Percentiles rank a stretch among this genome's conserved stretches.
Evolutionary conservation across 345 rosid species (phyloP).

Genomic region (Citropsis articulata): DNA sequence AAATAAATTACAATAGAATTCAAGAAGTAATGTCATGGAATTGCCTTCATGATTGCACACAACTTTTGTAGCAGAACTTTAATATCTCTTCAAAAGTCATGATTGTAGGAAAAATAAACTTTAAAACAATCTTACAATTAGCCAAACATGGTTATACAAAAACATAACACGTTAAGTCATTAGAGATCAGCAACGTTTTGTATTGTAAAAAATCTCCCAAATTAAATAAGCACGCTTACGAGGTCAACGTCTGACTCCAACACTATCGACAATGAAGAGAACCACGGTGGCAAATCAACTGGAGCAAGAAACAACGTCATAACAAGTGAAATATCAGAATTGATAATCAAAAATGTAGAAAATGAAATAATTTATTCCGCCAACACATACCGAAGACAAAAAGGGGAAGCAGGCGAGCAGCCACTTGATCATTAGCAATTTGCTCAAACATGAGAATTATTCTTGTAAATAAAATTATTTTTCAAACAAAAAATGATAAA

Average conservation of each 20-base stretch:
- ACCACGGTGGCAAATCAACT: conserved; percentile 96
- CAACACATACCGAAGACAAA: not conserved
- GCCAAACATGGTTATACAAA: not conserved
- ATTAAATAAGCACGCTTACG: conserved; percentile 49
- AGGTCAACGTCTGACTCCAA: conserved; percentile 76
- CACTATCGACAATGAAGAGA: conserved; percentile 70
- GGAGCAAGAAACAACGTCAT: conserved; percentile 29
- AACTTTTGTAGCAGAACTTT: not conserved
- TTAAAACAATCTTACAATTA: not conserved
- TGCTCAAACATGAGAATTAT: too few relatives aligned
- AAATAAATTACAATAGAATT: not conserved
- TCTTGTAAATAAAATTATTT: too few relatives aligned
- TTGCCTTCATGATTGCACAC: not conserved
- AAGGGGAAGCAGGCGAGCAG: not conserved
- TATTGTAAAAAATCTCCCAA: not conserved
- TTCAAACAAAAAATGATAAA: too few relatives aligned
- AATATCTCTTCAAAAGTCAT: not conserved
- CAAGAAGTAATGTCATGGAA: not conserved
- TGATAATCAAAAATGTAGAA: not conserved
- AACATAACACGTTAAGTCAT: not conserved
- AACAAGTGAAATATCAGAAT: conserved; percentile 7
- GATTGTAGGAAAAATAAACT: not conserved
- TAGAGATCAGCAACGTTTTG: not conserved
- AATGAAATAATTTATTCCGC: not conserved
- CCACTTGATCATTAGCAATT: not conserved